phyloP scores from a whole-genome alignment of 495 filamentous ascomycete species.

The Penicillium pulvis region DNA sequence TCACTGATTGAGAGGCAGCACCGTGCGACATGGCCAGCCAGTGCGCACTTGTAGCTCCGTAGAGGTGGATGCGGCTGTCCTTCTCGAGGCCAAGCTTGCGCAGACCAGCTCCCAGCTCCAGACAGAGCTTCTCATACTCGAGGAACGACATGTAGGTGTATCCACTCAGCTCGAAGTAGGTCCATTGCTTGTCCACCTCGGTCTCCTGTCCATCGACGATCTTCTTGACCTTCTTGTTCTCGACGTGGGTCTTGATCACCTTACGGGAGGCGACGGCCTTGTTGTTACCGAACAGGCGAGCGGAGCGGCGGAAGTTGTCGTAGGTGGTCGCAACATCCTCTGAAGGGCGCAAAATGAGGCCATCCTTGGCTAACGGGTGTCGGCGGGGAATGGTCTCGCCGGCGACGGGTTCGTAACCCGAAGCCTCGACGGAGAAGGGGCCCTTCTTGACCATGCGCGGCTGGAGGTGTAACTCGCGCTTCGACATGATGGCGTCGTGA shows the following conservation, averaged over 20 bases:
- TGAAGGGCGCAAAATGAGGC: conserved; percentile 64
- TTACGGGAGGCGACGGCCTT: conserved; percentile 81
- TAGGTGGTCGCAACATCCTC: conserved; percentile 80
- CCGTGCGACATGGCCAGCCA: conserved; percentile 79
- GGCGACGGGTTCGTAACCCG: conserved; percentile 67
- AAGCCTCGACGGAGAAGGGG: conserved; percentile 80
- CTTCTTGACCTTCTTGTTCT: conserved; percentile 98
- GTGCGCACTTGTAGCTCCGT: conserved; percentile 81
- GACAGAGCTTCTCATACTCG: conserved; percentile 78
- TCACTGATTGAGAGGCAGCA: conserved; percentile 86
- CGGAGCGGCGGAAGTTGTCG: conserved; percentile 79
- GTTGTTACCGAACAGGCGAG: conserved; percentile 82
- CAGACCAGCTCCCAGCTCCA: conserved; percentile 75
- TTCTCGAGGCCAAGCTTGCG: conserved; percentile 77
- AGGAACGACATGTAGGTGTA: conserved; percentile 87
- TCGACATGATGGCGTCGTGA: conserved; percentile 31
- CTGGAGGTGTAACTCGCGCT: conserved; percentile 54
- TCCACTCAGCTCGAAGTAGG: conserved; percentile 87
- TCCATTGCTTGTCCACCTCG: conserved; percentile 95
- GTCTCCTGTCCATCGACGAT: conserved; percentile 84
- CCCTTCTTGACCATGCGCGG: conserved; percentile 60
- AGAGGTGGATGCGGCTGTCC: conserved; percentile 79
- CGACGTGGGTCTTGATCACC: conserved; percentile 81
- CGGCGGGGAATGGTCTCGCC: conserved; percentile 93
- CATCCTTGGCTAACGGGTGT: conserved; percentile 69